Percentiles rank a stretch among this genome's conserved stretches.
Conservation (phyloP, 306 rosid genomes). For the Corylus avellana region DNA sequence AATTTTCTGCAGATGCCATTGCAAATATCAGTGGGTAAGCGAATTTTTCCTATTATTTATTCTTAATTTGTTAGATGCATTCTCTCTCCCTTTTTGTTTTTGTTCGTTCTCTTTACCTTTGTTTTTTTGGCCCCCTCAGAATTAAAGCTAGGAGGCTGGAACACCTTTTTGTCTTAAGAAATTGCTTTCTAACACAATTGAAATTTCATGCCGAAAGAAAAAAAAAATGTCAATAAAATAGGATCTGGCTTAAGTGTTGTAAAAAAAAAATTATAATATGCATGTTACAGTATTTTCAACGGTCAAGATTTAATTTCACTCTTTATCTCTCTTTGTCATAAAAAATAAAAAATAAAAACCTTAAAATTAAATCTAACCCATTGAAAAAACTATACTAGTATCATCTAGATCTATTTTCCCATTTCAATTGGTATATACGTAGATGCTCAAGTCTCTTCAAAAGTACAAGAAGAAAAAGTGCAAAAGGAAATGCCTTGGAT, state of each 20-base stretch:
- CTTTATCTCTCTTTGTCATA: too few species aligned
- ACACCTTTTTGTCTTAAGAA: not conserved
- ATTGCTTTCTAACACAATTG: constrained; percentile 8
- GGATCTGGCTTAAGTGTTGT: too few species aligned
- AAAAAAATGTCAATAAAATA: too few species aligned
- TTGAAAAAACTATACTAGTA: too few species aligned
- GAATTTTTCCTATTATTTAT: not conserved
- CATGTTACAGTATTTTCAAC: too few species aligned
- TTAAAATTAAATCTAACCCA: too few species aligned
- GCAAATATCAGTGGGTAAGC: too few species aligned
- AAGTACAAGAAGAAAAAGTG: constrained; percentile 5
- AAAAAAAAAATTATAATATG: too few species aligned
- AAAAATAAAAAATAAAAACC: too few species aligned
- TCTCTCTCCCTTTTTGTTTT: not conserved
- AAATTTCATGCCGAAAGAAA: not conserved
- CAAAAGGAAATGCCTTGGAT: constrained; percentile 21
- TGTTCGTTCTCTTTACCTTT: not conserved
- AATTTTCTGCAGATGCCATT: too few species aligned
- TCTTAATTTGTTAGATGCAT: not conserved
- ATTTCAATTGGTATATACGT: too few species aligned
- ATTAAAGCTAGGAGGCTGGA: constrained; percentile 9
- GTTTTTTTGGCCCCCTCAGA: not conserved
- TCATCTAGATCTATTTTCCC: not conserved
- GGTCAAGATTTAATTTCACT: too few species aligned
- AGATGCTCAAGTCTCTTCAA: not conserved